Conservation (phyloP, 495 filamentous ascomycete genomes). For the Cercophora scortea region DNA sequence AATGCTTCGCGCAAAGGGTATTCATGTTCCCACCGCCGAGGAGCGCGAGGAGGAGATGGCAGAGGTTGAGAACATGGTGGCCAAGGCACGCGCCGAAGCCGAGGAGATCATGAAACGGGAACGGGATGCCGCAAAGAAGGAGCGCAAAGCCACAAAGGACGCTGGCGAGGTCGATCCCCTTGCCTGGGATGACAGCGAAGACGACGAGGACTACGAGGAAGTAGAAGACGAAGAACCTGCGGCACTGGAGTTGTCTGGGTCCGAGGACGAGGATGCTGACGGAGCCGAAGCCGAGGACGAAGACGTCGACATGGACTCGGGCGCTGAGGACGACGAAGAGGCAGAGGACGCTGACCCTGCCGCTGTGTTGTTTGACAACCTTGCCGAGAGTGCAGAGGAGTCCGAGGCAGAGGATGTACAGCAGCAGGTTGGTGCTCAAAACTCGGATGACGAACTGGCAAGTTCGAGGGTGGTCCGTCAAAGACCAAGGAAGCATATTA, state of each 20-base stretch:
- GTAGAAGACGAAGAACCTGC: constrained; percentile 27
- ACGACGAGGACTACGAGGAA: constrained; percentile 37
- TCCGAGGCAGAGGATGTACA: constrained; percentile 33
- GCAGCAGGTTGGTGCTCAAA: constrained; percentile 29
- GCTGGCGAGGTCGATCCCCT: constrained; percentile 41
- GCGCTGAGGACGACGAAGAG: not conserved
- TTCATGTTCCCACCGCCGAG: constrained; percentile 78
- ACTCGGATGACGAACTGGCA: constrained; percentile 33
- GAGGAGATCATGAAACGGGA: constrained; percentile 72
- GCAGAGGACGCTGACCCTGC: constrained; percentile 4
- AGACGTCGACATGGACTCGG: constrained; percentile 21
- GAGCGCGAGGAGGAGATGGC: constrained; percentile 70
- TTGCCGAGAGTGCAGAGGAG: constrained; percentile 31
- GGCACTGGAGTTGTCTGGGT: constrained; percentile 39
- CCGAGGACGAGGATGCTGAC: constrained; percentile 24
- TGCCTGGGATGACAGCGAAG: constrained; percentile 57
- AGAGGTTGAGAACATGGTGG: constrained; percentile 78
- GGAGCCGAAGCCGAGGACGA: constrained; percentile 32
- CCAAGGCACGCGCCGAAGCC: constrained; percentile 73
- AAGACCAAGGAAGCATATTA: constrained; percentile 33
- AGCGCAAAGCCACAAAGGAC: constrained; percentile 42
- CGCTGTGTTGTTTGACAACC: constrained; percentile 25
- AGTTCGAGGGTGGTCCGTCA: constrained; percentile 26
- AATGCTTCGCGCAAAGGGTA: constrained; percentile 66
- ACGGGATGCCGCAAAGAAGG: constrained; percentile 58